Base-by-base conservation (phyloP, 2,329 filamentous ascomycete species). In the Fonsecaea pugnacius region DNA sequence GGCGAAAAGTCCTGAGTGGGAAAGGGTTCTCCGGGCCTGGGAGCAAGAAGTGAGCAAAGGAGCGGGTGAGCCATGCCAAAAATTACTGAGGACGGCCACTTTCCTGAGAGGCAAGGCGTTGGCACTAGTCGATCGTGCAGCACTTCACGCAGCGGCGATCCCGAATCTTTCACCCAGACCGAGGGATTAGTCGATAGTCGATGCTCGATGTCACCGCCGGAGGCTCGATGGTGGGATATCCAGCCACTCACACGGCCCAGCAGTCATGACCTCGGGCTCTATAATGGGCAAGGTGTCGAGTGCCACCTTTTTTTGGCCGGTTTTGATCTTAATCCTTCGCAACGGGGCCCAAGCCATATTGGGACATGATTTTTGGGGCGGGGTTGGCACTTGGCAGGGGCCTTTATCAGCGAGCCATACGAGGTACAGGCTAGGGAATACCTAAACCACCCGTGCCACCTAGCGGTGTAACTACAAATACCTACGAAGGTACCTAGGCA, bases 101-200 rank as follows among this genome's bases (percentile, higher is more conserved):
- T 16, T 51, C 57, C 57, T 58, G 30, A 18, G 38, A 58, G 32
- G 36, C 18, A 32, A 14, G 4, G n/a, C 7, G 24, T 21, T 35
- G 38, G n/a, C 36, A 16, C 38, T 32, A 46, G 52, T 32, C 21
- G 21, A 50, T 50, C 56, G 2, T 50, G 10, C 18, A 35, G 24
- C 0, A 21, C 16, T 21, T 21, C 32, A 9, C 51, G 51, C 57
- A 30, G 57, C 57, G 57, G 57, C 57, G 46, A 59, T 59, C 57
- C 57, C 57, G 57, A 59, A 43, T 48, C 27, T 48, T 16, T 30
- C 7, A 10, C 18, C 24, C 12, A 18, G 21, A 21, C 9, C 27
- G n/a, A 18, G 10, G n/a, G n/a, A n/a, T 43, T n/a, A n/a, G 40
- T 43, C 40, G 40, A 43, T 18, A n/a, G 40, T 14, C 36, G 36